A percentile compares a stretch with the other conserved stretches of the same genome.
phyloP scores from a whole-genome alignment of 2,329 filamentous ascomycete species.

The Catunica adiposa region DNA sequence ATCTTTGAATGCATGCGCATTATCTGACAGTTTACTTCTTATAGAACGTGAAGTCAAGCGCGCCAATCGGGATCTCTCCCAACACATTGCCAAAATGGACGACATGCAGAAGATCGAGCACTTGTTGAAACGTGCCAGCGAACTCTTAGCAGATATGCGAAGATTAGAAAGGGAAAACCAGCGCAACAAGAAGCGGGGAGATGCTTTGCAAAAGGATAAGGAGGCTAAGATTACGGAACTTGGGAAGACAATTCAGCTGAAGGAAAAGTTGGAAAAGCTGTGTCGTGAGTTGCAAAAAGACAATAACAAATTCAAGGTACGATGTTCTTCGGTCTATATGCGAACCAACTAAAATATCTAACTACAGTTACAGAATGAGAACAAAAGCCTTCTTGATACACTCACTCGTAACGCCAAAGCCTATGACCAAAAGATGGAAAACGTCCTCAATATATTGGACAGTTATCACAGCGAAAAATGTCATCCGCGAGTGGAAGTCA shows the following conservation, averaged over 20 bases:
- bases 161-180: slow-evolving; percentile 82
- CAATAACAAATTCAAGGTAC: slow-evolving; percentile 94
- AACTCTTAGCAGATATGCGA: slow-evolving; percentile 88
- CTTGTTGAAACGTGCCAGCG: slow-evolving; percentile 77
- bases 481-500: slow-evolving; percentile 60
- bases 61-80: slow-evolving; percentile 77
- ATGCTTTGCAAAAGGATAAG: slow-evolving; percentile 91
- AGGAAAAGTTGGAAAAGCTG: slow-evolving; percentile 92
- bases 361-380: slow-evolving; percentile 51
- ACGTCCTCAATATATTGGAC: slow-evolving; percentile 68
- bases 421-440: slow-evolving; percentile 71
- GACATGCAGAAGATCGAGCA: slow-evolving; percentile 83
- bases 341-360: not conserved
- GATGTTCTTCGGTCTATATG: slow-evolving; percentile 14
- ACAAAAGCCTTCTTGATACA: slow-evolving; percentile 74
- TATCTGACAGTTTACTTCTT: not conserved
- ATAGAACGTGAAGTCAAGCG: slow-evolving; percentile 85
- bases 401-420: slow-evolving; percentile 69
- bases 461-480: slow-evolving; percentile 78
- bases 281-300: slow-evolving; percentile 89
- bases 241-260: slow-evolving; percentile 76
- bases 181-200: slow-evolving; percentile 89
- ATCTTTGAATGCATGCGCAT: not conserved
- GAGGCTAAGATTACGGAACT: slow-evolving; percentile 77
- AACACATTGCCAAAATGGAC: slow-evolving; percentile 79